Percentiles rank a stretch among this genome's conserved stretches.
Conservation (phyloP, 2,329 filamentous ascomycete species). For the Gremmenia infestans region DNA sequence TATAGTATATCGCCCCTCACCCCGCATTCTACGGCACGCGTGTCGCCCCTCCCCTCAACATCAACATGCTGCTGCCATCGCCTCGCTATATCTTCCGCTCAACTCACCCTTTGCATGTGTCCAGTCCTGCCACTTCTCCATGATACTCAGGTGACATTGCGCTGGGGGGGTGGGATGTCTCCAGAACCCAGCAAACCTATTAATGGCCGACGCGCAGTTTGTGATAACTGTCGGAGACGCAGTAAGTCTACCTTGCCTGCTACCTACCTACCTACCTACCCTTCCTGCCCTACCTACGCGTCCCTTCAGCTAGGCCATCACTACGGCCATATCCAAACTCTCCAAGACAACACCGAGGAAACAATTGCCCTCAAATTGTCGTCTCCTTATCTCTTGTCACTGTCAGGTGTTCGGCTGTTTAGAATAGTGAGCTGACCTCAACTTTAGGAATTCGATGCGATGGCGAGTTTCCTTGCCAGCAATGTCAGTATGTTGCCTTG, state of each 20-base stretch:
- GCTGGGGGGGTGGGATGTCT: conserved; percentile 23
- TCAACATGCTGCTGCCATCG: neutral
- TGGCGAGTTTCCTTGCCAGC: conserved; percentile 50
- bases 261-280: no score
- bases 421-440: conserved; percentile 5
- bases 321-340: neutral
- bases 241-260: conserved; percentile 29
- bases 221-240: conserved; percentile 42
- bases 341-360: neutral
- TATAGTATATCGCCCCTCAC: neutral
- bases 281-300: no score
- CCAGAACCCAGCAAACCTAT: conserved; percentile 22
- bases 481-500: conserved; percentile 53
- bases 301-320: no score
- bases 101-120: conserved; percentile 5
- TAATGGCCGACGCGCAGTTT: conserved; percentile 34
- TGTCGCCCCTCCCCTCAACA: neutral
- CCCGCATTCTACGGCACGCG: neutral
- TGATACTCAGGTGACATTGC: conserved; percentile 11
- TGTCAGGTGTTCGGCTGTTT: neutral
- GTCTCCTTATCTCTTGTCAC: conserved; percentile 3
- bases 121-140: conserved; percentile 5
- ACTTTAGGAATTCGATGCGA: conserved; percentile 41
- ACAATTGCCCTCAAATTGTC: conserved; percentile 4
- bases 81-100: conserved; percentile 26